Conservation (phyloP, 1,284 basidiomycete species). For the Irpex lacteus region DNA sequence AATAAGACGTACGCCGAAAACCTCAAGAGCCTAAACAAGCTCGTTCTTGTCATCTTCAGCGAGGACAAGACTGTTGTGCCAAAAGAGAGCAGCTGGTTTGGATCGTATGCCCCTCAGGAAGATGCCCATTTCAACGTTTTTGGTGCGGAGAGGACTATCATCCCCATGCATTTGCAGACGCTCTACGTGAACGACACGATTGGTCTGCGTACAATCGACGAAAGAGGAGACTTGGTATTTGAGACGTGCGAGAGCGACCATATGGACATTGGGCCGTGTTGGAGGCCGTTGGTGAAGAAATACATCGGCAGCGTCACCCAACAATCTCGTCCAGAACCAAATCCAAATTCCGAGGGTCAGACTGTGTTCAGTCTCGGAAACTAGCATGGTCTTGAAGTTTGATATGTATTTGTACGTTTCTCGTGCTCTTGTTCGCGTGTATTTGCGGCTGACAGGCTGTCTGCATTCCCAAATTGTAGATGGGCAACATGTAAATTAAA, state of each 20-base stretch:
- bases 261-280: conserved; percentile 74
- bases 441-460: neutral
- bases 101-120: conserved; percentile 51
- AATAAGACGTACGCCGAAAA: conserved; percentile 64
- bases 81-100: conserved; percentile 85
- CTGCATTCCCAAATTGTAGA: neutral
- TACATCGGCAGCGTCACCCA: conserved; percentile 38
- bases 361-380: neutral
- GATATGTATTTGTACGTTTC: neutral
- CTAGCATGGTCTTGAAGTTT: neutral
- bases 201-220: conserved; percentile 76
- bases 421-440: neutral
- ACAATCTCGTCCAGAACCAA: neutral
- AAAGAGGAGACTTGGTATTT: conserved; percentile 62
- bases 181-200: conserved; percentile 89
- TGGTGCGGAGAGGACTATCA: conserved; percentile 40
- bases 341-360: neutral
- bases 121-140: conserved; percentile 37
- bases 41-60: conserved; percentile 68
- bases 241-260: conserved; percentile 77
- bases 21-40: conserved; percentile 53
- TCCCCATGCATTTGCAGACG: conserved; percentile 75
- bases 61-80: conserved; percentile 78
- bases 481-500: neutral
- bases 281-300: conserved; percentile 50